Percentiles rank a stretch among this genome's conserved stretches.
phyloP scores from a whole-genome alignment of 306 rosid genomes.

The Sophora flavescens region DNA sequence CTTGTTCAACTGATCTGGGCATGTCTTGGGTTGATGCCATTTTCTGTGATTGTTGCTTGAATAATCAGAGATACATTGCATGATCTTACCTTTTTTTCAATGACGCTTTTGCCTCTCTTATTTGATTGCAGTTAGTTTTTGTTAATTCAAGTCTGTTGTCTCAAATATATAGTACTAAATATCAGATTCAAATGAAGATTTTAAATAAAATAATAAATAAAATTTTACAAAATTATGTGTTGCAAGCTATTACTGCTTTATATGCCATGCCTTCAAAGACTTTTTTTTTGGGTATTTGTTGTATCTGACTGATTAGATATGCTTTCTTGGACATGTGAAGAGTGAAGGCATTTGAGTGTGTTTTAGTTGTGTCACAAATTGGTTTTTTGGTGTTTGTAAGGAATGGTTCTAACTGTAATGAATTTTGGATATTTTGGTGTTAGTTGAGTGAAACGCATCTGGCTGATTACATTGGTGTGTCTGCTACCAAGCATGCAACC shows the following conservation, averaged over 20 bases:
- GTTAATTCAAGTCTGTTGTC: neutral
- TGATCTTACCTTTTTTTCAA: neutral
- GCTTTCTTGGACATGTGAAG: too few relatives aligned
- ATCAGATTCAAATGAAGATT: neutral
- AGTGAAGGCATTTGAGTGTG: neutral
- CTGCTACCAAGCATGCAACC: conserved; percentile 49
- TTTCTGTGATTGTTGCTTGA: neutral
- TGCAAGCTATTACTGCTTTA: neutral
- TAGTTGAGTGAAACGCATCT: conserved; percentile 50
- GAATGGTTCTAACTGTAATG: neutral
- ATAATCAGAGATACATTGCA: neutral
- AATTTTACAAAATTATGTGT: neutral
- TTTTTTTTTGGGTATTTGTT: neutral
- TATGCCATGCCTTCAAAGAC: neutral
- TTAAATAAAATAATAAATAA: too few relatives aligned
- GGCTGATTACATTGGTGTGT: conserved; percentile 47
- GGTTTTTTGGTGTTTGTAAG: neutral
- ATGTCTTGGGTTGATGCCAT: neutral
- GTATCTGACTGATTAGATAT: neutral
- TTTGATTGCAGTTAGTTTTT: neutral
- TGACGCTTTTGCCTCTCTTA: neutral
- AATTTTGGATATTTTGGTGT: neutral
- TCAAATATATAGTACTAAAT: neutral
- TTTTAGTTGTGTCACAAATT: neutral
- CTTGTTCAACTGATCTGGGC: neutral